phyloP scores from a whole-genome alignment of 73 alveolate genomes.

The Durusdinium trenchii region DNA sequence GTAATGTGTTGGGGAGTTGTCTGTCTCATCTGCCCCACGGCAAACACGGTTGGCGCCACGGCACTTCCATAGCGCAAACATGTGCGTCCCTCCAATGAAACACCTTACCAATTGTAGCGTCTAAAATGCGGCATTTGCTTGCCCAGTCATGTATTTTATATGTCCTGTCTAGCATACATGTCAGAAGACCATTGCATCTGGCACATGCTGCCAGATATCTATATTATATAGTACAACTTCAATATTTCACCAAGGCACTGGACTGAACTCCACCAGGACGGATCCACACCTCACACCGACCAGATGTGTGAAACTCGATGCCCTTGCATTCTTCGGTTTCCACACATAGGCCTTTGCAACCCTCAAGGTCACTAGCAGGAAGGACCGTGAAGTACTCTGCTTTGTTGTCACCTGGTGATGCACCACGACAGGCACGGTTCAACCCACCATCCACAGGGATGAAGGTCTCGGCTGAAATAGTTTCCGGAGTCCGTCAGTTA shows the following conservation, averaged over 20 bases:
- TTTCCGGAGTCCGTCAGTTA: neutral
- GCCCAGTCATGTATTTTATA: neutral
- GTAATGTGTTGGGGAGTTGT: conserved; percentile 14
- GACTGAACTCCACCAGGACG: conserved; percentile 36
- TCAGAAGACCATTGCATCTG: neutral
- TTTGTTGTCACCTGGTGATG: conserved; percentile 19
- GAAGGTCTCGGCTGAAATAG: neutral
- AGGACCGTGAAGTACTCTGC: neutral
- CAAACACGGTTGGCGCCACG: conserved; percentile 37
- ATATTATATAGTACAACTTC: neutral
- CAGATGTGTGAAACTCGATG: conserved; percentile 21
- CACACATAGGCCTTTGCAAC: conserved; percentile 24
- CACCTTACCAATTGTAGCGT: neutral
- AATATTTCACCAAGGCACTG: neutral
- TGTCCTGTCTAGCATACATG: neutral
- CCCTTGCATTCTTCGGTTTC: conserved; percentile 18
- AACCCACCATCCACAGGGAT: conserved; percentile 57
- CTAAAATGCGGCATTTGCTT: neutral
- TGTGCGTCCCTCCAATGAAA: conserved; percentile 1
- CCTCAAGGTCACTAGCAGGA: neutral
- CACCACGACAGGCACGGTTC: conserved; percentile 61
- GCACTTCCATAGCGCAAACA: conserved; percentile 22
- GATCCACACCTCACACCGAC: conserved; percentile 49
- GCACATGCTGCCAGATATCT: neutral
- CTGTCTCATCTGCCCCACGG: conserved; percentile 27